Percentiles rank a stretch among this genome's conserved stretches.
Conservation (phyloP, 495 filamentous ascomycete species). For the Penicillium macrosclerotiorum region DNA sequence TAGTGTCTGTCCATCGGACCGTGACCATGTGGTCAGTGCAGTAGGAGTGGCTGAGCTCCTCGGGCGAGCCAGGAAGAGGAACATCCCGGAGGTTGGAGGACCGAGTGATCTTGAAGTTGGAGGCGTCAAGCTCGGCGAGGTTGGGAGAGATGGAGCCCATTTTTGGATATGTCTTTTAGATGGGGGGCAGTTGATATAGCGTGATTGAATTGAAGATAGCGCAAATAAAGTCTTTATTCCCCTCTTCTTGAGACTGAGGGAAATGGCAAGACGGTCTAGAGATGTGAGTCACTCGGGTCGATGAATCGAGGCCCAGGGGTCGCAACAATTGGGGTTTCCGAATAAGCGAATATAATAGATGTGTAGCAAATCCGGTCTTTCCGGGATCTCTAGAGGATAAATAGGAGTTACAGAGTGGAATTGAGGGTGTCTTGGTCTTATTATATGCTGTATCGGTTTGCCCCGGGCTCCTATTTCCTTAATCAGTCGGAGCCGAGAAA, state of each 20-base stretch:
- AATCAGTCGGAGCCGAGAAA: constrained; percentile 9
- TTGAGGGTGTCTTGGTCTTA: neutral
- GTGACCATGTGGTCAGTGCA: constrained; percentile 93
- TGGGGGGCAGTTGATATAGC: neutral
- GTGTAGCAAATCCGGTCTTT: neutral
- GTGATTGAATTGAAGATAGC: neutral
- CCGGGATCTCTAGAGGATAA: too few species aligned
- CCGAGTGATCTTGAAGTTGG: constrained; percentile 65
- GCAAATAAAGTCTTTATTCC: neutral
- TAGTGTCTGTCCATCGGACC: constrained; percentile 60
- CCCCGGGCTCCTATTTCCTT: constrained; percentile 9
- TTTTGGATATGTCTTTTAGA: constrained; percentile 8
- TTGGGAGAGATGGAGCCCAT: constrained; percentile 39
- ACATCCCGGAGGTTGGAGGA: constrained; percentile 67
- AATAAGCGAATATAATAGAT: neutral
- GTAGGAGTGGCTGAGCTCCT: constrained; percentile 51
- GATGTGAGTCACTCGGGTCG: constrained; percentile 14
- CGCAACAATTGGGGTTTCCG: neutral
- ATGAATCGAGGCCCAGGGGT: neutral
- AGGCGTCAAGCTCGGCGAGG: constrained; percentile 62
- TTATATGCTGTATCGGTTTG: constrained; percentile 17
- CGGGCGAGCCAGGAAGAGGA: constrained; percentile 56
- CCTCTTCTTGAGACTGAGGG: neutral
- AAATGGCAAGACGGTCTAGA: neutral
- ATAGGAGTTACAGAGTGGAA: neutral